Percentiles rank a stretch among this genome's conserved stretches.
phyloP scores from a whole-genome alignment of 805 yeast genomes.

The Debaryomyces castellii region DNA sequence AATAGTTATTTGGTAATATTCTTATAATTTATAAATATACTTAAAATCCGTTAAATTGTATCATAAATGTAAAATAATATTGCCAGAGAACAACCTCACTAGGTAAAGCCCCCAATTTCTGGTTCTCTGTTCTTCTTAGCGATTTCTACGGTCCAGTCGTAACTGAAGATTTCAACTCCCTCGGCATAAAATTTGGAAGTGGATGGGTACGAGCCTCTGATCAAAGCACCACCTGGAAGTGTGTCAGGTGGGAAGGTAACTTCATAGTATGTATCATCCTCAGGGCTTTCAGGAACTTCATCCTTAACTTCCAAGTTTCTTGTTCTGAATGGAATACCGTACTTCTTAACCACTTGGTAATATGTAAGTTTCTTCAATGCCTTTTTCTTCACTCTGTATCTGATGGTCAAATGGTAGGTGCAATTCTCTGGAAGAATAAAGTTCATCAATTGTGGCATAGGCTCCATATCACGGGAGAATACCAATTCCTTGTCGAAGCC shows the following conservation, averaged over 20 bases:
- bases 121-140: slow-evolving; percentile 14
- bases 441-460: slow-evolving; percentile 22
- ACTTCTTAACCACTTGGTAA: slow-evolving; percentile 27
- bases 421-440: slow-evolving; percentile 26
- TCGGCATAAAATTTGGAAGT: slow-evolving; percentile 18
- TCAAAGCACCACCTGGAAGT: slow-evolving; percentile 28
- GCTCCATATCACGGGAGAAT: slow-evolving; percentile 23
- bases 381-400: slow-evolving; percentile 19
- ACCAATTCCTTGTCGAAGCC: slow-evolving; percentile 22
- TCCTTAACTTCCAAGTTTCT: slow-evolving; percentile 19
- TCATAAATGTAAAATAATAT: too few relatives aligned
- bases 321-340: slow-evolving; percentile 23
- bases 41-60: neutral
- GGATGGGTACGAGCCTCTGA: slow-evolving; percentile 28
- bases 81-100: too few relatives aligned
- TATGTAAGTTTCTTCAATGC: slow-evolving; percentile 21
- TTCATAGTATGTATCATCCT: slow-evolving; percentile 16
- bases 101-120: neutral
- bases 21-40: too few relatives aligned
- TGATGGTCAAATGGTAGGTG: slow-evolving; percentile 22
- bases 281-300: slow-evolving; percentile 15
- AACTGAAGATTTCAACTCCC: slow-evolving; percentile 13
- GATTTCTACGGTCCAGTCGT: slow-evolving; percentile 20
- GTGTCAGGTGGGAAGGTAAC: slow-evolving; percentile 24
- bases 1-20: too few relatives aligned